Evolutionary conservation across 2,329 filamentous ascomycete species (phyloP), one percentile per base, ranked within the genome.

Genomic region (Parascedosporium putredinis): DNA sequence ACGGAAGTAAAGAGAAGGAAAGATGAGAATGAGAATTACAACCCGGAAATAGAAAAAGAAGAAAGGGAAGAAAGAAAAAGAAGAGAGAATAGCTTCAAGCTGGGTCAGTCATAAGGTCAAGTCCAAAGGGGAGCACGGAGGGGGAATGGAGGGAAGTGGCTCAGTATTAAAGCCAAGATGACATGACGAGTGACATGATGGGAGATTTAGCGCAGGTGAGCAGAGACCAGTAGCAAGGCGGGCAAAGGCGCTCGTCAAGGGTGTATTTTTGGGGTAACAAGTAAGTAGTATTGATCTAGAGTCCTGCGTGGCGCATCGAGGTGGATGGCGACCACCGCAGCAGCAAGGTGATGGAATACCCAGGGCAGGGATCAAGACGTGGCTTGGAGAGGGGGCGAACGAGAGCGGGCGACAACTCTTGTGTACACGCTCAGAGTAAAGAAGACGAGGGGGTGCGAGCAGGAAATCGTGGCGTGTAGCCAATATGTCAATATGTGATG

Each of bases 41-140:
- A 47, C 10, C 22, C 16, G 29, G 23, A 36, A 22, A 65, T 61
- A 60, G 58, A 55, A 59, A 57, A 64, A 57, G 54, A 57, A 58
- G 52, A 57, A 54, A 57, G 57, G 64, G 56, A 53, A 57, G 56
- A 54, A 55, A 59, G 55, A 55, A 55, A 57, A 56, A 55, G 55
- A 18, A 18, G 43, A 45, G 16, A 45, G 20, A 40, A 25, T 31
- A 29, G 42, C n/a, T 24, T 48, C 46, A 34, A 38, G 46, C 46
- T 20, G 25, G 47, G 47, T 20, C 25, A 50, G 22, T 16, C 43
- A 31, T 34, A 22, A 24, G 24, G 38, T 36, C 47, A 36, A 22
- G 25, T 16, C 22, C 16, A 20, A 31, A 45, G 43, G n/a, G 14
- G 22, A 22, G 22, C n/a, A 29, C 31, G 47, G 47, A 29, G 29